Evolutionary conservation across 768 basidiomycete species (phyloP), one percentile per base, ranked within the genome.

Genomic region (Termitomyces bulborhizus): DNA sequence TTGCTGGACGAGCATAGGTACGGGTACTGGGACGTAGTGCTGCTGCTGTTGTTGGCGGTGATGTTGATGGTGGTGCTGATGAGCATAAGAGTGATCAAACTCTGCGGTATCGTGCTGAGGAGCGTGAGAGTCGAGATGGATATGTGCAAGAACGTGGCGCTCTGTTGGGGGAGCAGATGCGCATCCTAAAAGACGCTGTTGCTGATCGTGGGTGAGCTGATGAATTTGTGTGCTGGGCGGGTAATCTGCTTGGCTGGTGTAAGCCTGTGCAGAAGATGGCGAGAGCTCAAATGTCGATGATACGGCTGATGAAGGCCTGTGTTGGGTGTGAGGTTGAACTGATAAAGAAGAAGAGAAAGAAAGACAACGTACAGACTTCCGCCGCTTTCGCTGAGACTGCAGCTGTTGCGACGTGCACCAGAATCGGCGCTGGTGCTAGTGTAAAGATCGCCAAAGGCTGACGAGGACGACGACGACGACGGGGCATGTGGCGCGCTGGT

Each of bases 331-430:
- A 9, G 8, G 8, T 3, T 9, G 31, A 9, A 1, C 8, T 7
- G 6, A 3, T 9, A 32, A 7, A 32, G 8, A 2, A 9, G 1
- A 9, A 1, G 8, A 9, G 8, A 32, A 29, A 21, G 6, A 27
- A 24, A 31, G 31, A 3, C 13, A 13, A 58, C 57, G 26, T 43
- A 55, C 57, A 55, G 46, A 34, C 53, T 55, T 6, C 45, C 45
- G 26, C 54, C 58, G 46, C 58, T 59, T 26, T 55, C 50, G 50
- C 54, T 56, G 21, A 21, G 21, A 37, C 54, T 27, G 48, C 57
- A 42, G 44, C 57, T 54, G n/a, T 46, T 51, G 13, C 45, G 32
- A 1, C 32, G 32, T 9, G 9, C 32, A 9, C 8, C 8, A 8
- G 32, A 9, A 8, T 8, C 8, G 3, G 8, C 4, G 7, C 27